phyloP scores from a whole-genome alignment of 495 filamentous ascomycete species.

The Aspergillus ellipticus region DNA sequence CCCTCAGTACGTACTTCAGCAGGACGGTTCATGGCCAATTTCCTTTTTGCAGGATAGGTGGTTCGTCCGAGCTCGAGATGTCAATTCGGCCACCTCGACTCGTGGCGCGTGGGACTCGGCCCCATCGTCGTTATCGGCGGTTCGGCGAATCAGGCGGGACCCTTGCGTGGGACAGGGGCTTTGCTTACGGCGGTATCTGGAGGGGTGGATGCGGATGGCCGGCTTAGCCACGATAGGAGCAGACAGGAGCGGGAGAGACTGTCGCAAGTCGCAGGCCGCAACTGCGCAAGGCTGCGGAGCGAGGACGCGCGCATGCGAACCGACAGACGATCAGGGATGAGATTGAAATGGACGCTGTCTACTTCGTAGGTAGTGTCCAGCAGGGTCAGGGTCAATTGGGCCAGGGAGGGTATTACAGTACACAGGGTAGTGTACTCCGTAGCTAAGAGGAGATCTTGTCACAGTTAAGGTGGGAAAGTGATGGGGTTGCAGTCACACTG shows the following conservation, averaged over 20 bases:
- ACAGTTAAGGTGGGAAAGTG: no score
- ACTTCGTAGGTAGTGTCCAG: no score
- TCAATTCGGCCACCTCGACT: background rate
- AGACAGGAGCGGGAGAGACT: background rate
- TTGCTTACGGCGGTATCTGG: background rate
- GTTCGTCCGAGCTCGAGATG: background rate
- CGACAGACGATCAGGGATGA: no score
- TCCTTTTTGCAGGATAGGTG: background rate
- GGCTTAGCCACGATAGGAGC: background rate
- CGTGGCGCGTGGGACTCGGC: conserved; percentile 1
- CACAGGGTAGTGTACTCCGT: no score
- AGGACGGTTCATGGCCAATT: background rate
- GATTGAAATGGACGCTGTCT: no score
- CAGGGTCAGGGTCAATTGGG: no score
- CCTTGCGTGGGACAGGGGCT: background rate
- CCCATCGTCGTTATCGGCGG: conserved; percentile 1
- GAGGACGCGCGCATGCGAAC: no score
- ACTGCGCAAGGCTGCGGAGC: no score
- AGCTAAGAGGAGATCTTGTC: no score
- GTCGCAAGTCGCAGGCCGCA: no score
- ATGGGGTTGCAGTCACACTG: background rate
- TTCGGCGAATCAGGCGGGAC: background rate
- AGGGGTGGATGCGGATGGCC: background rate
- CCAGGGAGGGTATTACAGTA: background rate
- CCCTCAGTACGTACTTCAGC: background rate